Evolutionary conservation across 164 flowering plant genomes (phyloP), one percentile per base, ranked within the genome.

Genomic region (Vitis amurensis): DNA sequence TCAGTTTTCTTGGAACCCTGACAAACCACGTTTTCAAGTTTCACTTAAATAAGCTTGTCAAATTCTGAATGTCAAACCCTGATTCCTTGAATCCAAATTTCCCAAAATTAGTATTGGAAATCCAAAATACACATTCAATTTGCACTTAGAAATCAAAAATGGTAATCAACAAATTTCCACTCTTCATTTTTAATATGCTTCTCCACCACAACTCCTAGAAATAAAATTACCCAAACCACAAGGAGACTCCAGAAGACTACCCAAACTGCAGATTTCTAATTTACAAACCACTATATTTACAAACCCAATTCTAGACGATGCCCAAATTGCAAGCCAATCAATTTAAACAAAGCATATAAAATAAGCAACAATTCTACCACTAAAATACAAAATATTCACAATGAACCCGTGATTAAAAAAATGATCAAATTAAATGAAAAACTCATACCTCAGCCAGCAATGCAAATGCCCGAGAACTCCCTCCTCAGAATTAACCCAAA

Each of bases 381-480:
- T 7, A 61, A 59, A 59, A 29, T 8, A 27, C n/a, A 27, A 8
- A 66, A 55, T 3, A 66, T 31, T 10, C 10, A 66, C 30, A 55
- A 30, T 16, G 50, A n/a, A 30, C 10, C 60, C 44, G 7, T 37
- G 44, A 37, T 37, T 50, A 61, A 47, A 23, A 23, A 31, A 48
- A 15, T 13, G 30, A 66, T 44, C 61, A 50, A 37, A 61, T 23
- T 19, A 23, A 65, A 15, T 0, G 58, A 60, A 17, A 55, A 29
- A 51, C 6, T 44, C 5, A 44, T 29, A 75, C 73, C 78, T 74
- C 47, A 15, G 67, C 63, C 6, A 17, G 13, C 9, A 55, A 66
- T 66, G 79, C 77, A 72, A 76, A 77, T 73, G 77, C 66, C 79
- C 31, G 69, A 78, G 82, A 76, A 68, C 67, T 69, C 72, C 74